Evolutionary conservation across 768 basidiomycete species (phyloP).

Genomic region (Termitomyces eurrhizus): DNA sequence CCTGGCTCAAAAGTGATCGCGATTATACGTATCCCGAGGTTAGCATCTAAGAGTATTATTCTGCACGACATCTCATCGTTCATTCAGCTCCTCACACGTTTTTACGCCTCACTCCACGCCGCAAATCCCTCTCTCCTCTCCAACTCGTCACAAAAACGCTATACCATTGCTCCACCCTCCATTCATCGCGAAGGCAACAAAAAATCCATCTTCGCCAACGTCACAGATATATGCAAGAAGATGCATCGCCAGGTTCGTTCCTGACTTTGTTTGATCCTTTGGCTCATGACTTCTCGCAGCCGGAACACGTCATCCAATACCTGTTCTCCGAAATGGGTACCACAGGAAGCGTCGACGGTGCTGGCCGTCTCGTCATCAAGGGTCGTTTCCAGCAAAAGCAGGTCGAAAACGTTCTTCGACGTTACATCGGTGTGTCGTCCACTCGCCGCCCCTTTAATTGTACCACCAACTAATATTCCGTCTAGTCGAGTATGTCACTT

Average conservation of each 20-base stretch:
- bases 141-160: constrained; percentile 83
- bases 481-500: constrained; percentile 95
- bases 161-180: constrained; percentile 95
- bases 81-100: constrained; percentile 84
- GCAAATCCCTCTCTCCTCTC: constrained; percentile 89
- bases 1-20: constrained; percentile 90
- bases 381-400: constrained; percentile 99
- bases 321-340: constrained; percentile 99
- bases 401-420: constrained; percentile 92
- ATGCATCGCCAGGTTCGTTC: constrained; percentile 78
- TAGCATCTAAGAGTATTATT: constrained; percentile 12
- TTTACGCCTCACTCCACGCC: constrained; percentile 87
- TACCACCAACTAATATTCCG: neutral
- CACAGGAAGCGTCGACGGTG: constrained; percentile 91
- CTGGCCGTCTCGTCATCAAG: constrained; percentile 90
- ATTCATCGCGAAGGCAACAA: constrained; percentile 96
- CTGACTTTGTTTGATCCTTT: neutral
- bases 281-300: constrained; percentile 35
- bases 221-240: constrained; percentile 95
- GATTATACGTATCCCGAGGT: constrained; percentile 98
- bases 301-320: constrained; percentile 97
- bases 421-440: constrained; percentile 86
- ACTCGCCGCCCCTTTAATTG: neutral
- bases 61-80: neutral
- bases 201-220: constrained; percentile 95